phyloP scores from a whole-genome alignment of 148 eudicot species.

The Rhododendron molle region DNA sequence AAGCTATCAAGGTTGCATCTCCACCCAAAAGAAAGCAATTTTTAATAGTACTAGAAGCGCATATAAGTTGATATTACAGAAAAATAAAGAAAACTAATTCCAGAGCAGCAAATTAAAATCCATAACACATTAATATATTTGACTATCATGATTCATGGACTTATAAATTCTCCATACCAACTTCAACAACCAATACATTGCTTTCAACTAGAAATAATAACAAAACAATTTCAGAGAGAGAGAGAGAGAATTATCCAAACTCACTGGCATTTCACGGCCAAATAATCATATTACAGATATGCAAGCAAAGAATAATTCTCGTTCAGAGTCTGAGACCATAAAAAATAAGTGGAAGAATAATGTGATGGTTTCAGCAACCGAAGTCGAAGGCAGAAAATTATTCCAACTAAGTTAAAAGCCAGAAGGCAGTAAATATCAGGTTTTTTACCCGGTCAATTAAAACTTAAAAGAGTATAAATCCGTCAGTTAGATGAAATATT shows the following conservation, averaged over 20 bases:
- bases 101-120: neutral
- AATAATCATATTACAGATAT: neutral
- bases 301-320: neutral
- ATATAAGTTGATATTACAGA: neutral
- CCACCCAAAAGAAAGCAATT: slow-evolving; percentile 5
- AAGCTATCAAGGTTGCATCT: neutral
- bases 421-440: neutral
- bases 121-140: neutral
- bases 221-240: neutral
- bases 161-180: neutral
- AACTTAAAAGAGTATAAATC: neutral
- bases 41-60: neutral
- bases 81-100: neutral
- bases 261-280: neutral
- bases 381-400: slow-evolving; percentile 1
- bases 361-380: neutral
- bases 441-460: neutral
- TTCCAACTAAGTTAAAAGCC: neutral
- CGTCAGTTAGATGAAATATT: neutral
- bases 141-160: neutral
- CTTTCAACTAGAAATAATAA: neutral
- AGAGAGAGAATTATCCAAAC: no score
- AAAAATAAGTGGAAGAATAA: neutral
- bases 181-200: neutral
- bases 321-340: neutral